These are phyloP conservation scores for Dichotomopilus funicola DNA, from an alignment of 2,329 filamentous ascomycete species.

Conservation along the genomic window DNA sequence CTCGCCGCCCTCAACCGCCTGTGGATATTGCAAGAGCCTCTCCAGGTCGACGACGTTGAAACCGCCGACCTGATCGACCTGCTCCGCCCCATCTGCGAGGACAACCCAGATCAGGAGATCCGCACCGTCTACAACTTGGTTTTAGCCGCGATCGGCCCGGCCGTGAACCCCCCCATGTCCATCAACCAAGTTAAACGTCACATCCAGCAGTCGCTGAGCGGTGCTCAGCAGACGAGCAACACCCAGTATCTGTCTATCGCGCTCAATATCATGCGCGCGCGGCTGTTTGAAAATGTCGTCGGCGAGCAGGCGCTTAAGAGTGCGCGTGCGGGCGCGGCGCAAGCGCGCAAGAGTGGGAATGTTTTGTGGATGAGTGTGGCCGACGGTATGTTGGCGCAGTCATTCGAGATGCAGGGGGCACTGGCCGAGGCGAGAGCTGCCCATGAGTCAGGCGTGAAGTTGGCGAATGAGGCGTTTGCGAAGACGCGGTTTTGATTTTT, in stretches of 20 bases:
- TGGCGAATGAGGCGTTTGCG: constrained; percentile 21
- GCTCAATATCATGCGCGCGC: constrained; percentile 76
- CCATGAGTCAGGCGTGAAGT: constrained; percentile 11
- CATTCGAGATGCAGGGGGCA: constrained; percentile 61
- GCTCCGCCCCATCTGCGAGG: constrained; percentile 60
- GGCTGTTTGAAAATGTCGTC: constrained; percentile 75
- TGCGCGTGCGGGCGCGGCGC: constrained; percentile 59
- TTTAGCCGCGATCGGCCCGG: constrained; percentile 53
- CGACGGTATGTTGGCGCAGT: constrained; percentile 70
- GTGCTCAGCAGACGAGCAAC: constrained; percentile 64
- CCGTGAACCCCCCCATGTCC: constrained; percentile 52
- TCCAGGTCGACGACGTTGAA: constrained; percentile 49
- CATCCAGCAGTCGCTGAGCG: constrained; percentile 65
- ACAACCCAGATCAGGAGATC: constrained; percentile 68
- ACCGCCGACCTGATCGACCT: constrained; percentile 57
- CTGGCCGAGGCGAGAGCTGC: constrained; percentile 13
- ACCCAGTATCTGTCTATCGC: constrained; percentile 75
- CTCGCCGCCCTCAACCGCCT: constrained; percentile 62
- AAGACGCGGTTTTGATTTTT: constrained; percentile 15
- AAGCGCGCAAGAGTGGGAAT: constrained; percentile 64
- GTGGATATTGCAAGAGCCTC: constrained; percentile 63
- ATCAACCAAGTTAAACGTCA: constrained; percentile 74
- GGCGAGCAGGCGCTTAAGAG: constrained; percentile 76
- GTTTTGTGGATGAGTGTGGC: constrained; percentile 74
- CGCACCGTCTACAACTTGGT: constrained; percentile 72